phyloP scores from a whole-genome alignment of 352 stramenopile species.

The Pythium aristosporum region DNA sequence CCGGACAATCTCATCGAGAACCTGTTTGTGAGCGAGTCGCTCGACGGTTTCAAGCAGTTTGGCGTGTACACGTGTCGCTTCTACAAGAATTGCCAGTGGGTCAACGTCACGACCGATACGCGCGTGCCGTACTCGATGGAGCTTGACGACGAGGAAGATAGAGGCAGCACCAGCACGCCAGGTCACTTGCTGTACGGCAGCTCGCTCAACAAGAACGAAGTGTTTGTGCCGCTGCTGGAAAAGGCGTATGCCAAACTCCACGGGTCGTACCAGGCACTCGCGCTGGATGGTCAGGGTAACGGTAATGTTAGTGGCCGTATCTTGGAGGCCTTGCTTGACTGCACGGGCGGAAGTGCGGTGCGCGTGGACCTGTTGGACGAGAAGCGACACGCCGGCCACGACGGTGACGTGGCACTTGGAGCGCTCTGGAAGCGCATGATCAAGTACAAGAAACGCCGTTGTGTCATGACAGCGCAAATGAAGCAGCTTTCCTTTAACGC shows the following conservation, averaged over 20 bases:
- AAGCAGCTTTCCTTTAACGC: conserved; percentile 71
- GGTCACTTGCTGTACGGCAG: conserved; percentile 69
- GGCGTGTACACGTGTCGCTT: conserved; percentile 91
- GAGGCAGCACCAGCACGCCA: conserved; percentile 29
- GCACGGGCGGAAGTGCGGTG: conserved; percentile 81
- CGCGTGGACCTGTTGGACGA: conserved; percentile 71
- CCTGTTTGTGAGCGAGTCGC: conserved; percentile 84
- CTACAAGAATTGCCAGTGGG: conserved; percentile 90
- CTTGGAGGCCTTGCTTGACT: conserved; percentile 85
- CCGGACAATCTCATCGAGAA: conserved; percentile 89
- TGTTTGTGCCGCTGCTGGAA: conserved; percentile 86
- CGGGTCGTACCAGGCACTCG: conserved; percentile 61
- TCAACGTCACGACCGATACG: conserved; percentile 88
- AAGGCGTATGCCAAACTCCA: conserved; percentile 91
- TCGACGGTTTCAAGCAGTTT: conserved; percentile 77
- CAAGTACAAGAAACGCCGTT: conserved; percentile 54
- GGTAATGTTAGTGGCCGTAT: conserved; percentile 58
- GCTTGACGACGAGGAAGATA: conserved; percentile 39
- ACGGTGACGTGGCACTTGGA: conserved; percentile 26
- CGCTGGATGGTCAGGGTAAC: conserved; percentile 38
- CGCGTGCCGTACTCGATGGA: conserved; percentile 67
- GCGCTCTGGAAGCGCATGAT: conserved; percentile 71
- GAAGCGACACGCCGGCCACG: conserved; percentile 25
- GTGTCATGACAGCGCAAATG: conserved; percentile 65
- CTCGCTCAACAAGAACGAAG: conserved; percentile 77